A percentile compares a stretch with the other conserved stretches of the same genome.
Conservation (phyloP, 441 rosid genomes). For the Melastoma candidum region DNA sequence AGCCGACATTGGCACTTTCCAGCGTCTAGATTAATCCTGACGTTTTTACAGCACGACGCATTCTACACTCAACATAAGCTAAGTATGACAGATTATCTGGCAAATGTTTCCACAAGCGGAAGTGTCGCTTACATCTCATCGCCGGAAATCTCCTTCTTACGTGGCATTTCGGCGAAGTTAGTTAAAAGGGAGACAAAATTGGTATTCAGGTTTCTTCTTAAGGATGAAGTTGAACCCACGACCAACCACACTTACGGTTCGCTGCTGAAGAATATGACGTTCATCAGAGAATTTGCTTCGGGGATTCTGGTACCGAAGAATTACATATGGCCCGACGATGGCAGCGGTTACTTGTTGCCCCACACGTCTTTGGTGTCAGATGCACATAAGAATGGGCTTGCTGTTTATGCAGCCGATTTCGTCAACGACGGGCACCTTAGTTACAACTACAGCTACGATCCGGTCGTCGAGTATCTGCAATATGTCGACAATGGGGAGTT, state of each 20-base stretch:
- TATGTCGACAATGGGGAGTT: constrained; percentile 73
- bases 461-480: constrained; percentile 47
- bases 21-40: not conserved
- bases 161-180: constrained; percentile 33
- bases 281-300: constrained; percentile 75
- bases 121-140: constrained; percentile 56
- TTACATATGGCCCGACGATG: constrained; percentile 59
- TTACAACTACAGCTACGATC: constrained; percentile 77
- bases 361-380: constrained; percentile 50
- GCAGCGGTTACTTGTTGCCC: constrained; percentile 33
- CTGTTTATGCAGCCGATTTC: constrained; percentile 71
- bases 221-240: constrained; percentile 44
- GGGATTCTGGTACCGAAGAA: constrained; percentile 75
- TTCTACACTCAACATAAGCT: constrained; percentile 64
- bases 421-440: constrained; percentile 53
- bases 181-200: constrained; percentile 36
- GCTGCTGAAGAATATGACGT: constrained; percentile 49
- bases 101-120: constrained; percentile 35
- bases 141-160: constrained; percentile 70
- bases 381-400: constrained; percentile 77
- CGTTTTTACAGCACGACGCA: constrained; percentile 49
- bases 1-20: too few species aligned
- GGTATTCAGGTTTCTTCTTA: constrained; percentile 46
- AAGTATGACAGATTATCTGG: constrained; percentile 56
- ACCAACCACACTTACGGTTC: constrained; percentile 64